Conservation (phyloP, 129 eudicot genomes). For the Saussurea involucrata region DNA sequence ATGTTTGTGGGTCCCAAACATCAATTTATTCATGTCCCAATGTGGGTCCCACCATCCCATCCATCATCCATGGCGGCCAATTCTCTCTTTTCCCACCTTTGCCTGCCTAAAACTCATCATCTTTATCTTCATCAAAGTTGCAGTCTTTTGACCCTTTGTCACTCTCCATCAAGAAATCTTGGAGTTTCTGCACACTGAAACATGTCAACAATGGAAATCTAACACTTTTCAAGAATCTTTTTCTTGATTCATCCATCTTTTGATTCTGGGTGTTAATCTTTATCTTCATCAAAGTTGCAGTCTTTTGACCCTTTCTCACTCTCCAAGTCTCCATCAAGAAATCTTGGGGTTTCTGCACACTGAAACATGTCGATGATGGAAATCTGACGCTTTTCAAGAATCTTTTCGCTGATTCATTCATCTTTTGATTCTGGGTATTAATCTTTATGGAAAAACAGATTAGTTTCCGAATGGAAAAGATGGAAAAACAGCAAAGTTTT, state of each 20-base stretch:
- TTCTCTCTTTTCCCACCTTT: not conserved
- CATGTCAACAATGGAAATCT: not conserved
- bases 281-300: constrained; percentile 25
- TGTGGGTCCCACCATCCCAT: constrained; percentile 17
- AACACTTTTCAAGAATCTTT: too few relatives aligned
- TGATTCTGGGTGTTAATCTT: constrained; percentile 11
- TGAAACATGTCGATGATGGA: not conserved
- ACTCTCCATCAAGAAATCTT: constrained; percentile 9
- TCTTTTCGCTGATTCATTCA: not conserved
- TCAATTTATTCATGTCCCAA: constrained; percentile 6
- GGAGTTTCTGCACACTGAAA: not conserved
- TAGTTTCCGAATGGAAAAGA: constrained; percentile 44
- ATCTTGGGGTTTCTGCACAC: not conserved
- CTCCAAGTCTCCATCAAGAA: constrained; percentile 7
- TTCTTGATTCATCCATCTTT: not conserved
- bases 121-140: constrained; percentile 9
- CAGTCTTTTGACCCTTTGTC: not conserved
- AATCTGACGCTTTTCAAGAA: constrained; percentile 9
- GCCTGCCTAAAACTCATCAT: constrained; percentile 17
- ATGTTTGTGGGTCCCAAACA: constrained; percentile 26
- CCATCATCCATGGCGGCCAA: constrained; percentile 31
- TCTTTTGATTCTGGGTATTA: constrained; percentile 11
- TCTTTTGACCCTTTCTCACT: constrained; percentile 1
- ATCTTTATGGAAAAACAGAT: constrained; percentile 62
- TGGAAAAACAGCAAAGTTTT: constrained; percentile 70